Base-by-base conservation (phyloP, 106 monocot species). In the Platanthera zijinensis region DNA sequence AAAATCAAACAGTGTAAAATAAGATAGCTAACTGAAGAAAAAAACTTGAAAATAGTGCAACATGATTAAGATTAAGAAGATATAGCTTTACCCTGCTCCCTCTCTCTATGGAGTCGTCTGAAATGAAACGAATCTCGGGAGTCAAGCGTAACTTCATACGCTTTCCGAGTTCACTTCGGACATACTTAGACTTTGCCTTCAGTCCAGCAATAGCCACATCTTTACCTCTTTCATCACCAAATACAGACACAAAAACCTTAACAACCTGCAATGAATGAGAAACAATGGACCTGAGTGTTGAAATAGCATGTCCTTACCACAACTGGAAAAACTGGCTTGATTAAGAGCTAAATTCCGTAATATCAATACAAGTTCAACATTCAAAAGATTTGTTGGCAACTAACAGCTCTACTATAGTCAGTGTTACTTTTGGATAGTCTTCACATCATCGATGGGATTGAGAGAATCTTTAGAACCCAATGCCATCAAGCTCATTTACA, bases 241-340 rank as follows among this genome's bases (percentile, higher is more conserved):
- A 91, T 10, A 91, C 88, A 22, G 90, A 91, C 74, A 91, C 88
- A 84, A 86, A 91, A 9, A 91, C 90, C 77, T 91, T 91, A 52
- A 91, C 90, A 49, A 91, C 90, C 90, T 91, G 74, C 72, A 80
- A 48, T 72, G 70, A 66, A 66, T 11, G 66, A 66, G 32, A 32
- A 66, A 66, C 30, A 66, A 32, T 12, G 10, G 12, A 66, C 25
- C 6, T 19, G 21, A 61, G 19, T 8, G 21, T 66, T 30, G 0
- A 19, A 63, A 63, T 10, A 63, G 18, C 22, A 63, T 63, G 62
- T 15, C 22, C 22, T 22, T 63, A 63, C 10, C 30, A 32, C 18
- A 32, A 32, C 28, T 32, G 66, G 8, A 66, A 66, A 30, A 4
- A 32, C 32, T 32, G 3, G 10, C 25, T 66, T 30, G 10, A 32